Evolutionary conservation across 805 yeast species (phyloP).

Genomic region (Phaffomyces opuntiae): DNA sequence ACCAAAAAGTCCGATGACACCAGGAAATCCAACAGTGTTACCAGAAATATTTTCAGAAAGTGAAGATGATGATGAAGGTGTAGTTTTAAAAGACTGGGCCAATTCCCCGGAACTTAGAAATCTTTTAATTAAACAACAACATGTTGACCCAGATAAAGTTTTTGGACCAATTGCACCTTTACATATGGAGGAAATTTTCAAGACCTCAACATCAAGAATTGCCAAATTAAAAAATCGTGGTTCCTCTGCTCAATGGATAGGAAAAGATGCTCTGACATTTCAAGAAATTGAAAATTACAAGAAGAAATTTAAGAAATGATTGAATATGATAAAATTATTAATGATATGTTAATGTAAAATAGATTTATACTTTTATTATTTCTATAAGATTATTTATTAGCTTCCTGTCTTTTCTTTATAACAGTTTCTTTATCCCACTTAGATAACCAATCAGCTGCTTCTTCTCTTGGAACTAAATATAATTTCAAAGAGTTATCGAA

Average conservation of each 20-base stretch:
- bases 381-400: no score
- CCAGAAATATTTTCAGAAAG: conserved; percentile 47
- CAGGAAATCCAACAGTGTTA: conserved; percentile 20
- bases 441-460: conserved; percentile 56
- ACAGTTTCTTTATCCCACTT: conserved; percentile 61
- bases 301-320: conserved; percentile 18
- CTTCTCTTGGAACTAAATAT: conserved; percentile 71
- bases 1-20: conserved; percentile 14
- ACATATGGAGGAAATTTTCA: conserved; percentile 64
- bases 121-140: conserved; percentile 38
- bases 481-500: conserved; percentile 68
- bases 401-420: conserved; percentile 35
- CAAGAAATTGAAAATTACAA: conserved; percentile 43
- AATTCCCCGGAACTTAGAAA: conserved; percentile 47
- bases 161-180: conserved; percentile 73
- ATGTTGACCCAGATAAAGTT: conserved; percentile 55
- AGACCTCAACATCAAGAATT: conserved; percentile 30
- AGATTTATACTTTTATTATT: no score
- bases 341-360: neutral
- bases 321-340: neutral
- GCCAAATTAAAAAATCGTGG: conserved; percentile 49
- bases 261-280: conserved; percentile 36
- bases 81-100: conserved; percentile 54
- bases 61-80: conserved; percentile 46
- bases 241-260: conserved; percentile 41